Evolutionary conservation across 2,329 filamentous ascomycete genomes (phyloP), one percentile per base, ranked within the genome.

Genomic region (Claviceps spartinae): DNA sequence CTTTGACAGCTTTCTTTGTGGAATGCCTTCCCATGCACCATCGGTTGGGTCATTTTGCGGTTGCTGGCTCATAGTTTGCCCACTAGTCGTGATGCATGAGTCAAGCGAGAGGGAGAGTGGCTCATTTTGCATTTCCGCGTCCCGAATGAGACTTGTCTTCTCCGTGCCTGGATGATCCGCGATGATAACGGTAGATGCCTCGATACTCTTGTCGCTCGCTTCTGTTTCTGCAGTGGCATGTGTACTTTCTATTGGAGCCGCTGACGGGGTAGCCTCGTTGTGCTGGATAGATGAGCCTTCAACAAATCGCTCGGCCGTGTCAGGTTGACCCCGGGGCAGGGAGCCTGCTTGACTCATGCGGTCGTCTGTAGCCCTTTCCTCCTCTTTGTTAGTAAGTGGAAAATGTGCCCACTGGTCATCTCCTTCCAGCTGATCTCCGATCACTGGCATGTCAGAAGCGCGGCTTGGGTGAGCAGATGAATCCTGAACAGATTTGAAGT

Each of bases 1-100:
- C 53, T 63, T 63, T 0, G 59, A 62, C 26, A 54, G 20, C 47
- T 60, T 61, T 24, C 55, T 50, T 18, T 56, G 49, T 8, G 48
- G 52, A 20, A 34, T 22, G 38, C 34, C 24, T 30, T 52, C 47
- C 40, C 18, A 34, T 41, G 18, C 4, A 26, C 26, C 47, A 20
- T 52, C 49, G 1, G 49, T 40, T 37, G 34, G 13, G 8, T 37
- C 24, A 44, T 14, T 26, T n/a, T 48, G 26, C 6, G 5, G 11
- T 14, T 48, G 18, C 22, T 34, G 11, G 13, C 20, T 36, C 30
- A 13, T 9, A n/a, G 40, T 2, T 14, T 48, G 36, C 5, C 45
- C 49, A 14, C 9, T 46, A 40, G 16, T 20, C 14, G 24, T 4
- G 18, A 30, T 36, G 5, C 11, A n/a, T 38, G 36, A 9, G 34